phyloP scores from a whole-genome alignment of 768 basidiomycete genomes.

The Mrakia frigida region DNA sequence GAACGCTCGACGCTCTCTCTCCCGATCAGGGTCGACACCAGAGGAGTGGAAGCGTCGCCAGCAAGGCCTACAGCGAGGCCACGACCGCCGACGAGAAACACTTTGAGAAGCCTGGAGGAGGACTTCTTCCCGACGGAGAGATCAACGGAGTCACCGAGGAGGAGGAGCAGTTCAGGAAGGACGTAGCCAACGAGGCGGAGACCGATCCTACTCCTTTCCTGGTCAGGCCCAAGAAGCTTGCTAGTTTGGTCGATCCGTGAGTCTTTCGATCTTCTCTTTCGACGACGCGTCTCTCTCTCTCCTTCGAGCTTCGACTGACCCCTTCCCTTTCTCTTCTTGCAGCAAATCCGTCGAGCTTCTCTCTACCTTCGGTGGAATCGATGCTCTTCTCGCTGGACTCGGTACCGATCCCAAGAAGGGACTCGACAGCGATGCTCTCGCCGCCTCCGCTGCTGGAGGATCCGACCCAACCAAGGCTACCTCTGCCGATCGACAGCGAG shows the following conservation, averaged over 20 bases:
- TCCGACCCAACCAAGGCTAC: slow-evolving; percentile 44
- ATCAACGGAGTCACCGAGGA: slow-evolving; percentile 16
- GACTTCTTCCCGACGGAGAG: background rate
- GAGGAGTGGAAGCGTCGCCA: slow-evolving; percentile 26
- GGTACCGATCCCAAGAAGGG: slow-evolving; percentile 56
- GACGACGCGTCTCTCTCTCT: background rate
- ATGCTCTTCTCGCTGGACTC: slow-evolving; percentile 63
- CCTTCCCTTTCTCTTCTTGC: background rate
- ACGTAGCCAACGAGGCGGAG: slow-evolving; percentile 44
- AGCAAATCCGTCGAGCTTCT: slow-evolving; percentile 53
- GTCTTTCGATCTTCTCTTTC: slow-evolving; percentile 41
- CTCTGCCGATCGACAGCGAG: slow-evolving; percentile 57
- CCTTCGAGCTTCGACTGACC: background rate
- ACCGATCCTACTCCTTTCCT: slow-evolving; percentile 66
- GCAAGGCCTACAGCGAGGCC: background rate
- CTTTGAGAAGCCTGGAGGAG: background rate
- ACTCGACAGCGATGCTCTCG: slow-evolving; percentile 38
- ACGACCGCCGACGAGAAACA: background rate
- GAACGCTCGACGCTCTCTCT: slow-evolving; percentile 37
- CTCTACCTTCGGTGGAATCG: slow-evolving; percentile 62
- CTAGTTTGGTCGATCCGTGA: slow-evolving; percentile 86
- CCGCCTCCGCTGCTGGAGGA: background rate
- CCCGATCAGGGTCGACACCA: slow-evolving; percentile 27
- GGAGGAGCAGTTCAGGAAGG: slow-evolving; percentile 32
- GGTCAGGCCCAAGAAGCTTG: slow-evolving; percentile 68